Conservation (phyloP, 2,329 filamentous ascomycete genomes). For the Malbranchea cinnamomea region DNA sequence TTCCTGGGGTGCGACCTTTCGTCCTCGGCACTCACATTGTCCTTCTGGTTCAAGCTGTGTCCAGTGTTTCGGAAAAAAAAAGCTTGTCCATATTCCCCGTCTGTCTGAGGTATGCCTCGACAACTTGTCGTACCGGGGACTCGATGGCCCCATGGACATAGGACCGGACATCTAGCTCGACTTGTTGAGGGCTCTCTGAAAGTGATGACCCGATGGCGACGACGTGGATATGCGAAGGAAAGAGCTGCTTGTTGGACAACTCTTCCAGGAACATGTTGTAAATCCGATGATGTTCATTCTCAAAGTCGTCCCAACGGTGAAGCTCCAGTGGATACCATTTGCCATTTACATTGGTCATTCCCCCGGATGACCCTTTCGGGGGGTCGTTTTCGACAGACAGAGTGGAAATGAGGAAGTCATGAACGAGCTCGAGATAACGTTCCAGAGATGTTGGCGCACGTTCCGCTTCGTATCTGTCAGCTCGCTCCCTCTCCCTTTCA, state of each 20-base stretch:
- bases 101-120: slow-evolving; percentile 1
- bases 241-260: neutral
- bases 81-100: neutral
- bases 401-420: slow-evolving; percentile 1
- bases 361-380: neutral
- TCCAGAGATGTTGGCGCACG: slow-evolving; percentile 1
- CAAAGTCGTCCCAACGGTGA: neutral
- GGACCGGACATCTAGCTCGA: slow-evolving; percentile 2
- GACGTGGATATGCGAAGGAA: slow-evolving; percentile 1
- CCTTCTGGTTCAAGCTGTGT: neutral
- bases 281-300: neutral
- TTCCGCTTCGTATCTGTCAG: neutral
- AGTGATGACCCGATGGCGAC: neutral
- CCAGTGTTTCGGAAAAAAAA: slow-evolving; percentile 3
- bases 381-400: neutral
- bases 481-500: too few species aligned
- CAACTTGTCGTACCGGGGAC: neutral
- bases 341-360: slow-evolving; percentile 1
- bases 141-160: slow-evolving; percentile 2
- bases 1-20: neutral
- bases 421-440: slow-evolving; percentile 1
- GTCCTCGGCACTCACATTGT: neutral
- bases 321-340: slow-evolving; percentile 3
- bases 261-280: too few species aligned
- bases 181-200: neutral